phyloP scores from a whole-genome alignment of 352 stramenopile species.

The Peronospora belbahrii region DNA sequence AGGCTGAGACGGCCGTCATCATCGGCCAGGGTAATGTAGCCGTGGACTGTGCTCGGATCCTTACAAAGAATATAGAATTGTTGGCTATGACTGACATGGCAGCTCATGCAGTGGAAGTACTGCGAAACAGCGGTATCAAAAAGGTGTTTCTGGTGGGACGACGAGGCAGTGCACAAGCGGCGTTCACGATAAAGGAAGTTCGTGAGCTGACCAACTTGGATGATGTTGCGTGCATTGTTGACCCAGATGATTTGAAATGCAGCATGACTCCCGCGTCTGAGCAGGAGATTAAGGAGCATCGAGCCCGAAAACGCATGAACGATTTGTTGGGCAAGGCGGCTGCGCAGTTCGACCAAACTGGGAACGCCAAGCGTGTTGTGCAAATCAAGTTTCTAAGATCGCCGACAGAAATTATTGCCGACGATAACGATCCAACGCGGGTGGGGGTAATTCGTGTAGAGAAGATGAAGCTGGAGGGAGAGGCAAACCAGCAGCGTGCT shows the following conservation, averaged over 20 bases:
- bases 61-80: slow-evolving; percentile 87
- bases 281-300: slow-evolving; percentile 82
- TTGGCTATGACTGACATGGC: slow-evolving; percentile 91
- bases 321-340: slow-evolving; percentile 68
- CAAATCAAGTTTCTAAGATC: slow-evolving; percentile 90
- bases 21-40: slow-evolving; percentile 97
- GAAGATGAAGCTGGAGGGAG: slow-evolving; percentile 82
- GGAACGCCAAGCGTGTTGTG: slow-evolving; percentile 35
- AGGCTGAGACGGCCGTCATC: slow-evolving; percentile 84
- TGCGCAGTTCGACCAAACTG: slow-evolving; percentile 22
- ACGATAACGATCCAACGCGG: slow-evolving; percentile 32
- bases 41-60: slow-evolving; percentile 93
- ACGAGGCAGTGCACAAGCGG: slow-evolving; percentile 91
- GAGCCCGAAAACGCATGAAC: slow-evolving; percentile 80
- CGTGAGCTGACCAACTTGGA: slow-evolving; percentile 85
- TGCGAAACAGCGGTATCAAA: slow-evolving; percentile 68
- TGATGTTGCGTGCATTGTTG: slow-evolving; percentile 76
- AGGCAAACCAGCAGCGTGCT: slow-evolving; percentile 70
- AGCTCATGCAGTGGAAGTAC: slow-evolving; percentile 75
- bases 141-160: slow-evolving; percentile 89
- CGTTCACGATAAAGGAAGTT: slow-evolving; percentile 97
- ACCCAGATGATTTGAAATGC: slow-evolving; percentile 81
- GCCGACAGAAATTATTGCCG: slow-evolving; percentile 63
- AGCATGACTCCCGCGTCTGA: slow-evolving; percentile 78
- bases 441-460: slow-evolving; percentile 81